Evolutionary conservation across 805 yeast species (phyloP), one percentile per base, ranked within the genome.

Genomic region (Candida sphagnicola): DNA sequence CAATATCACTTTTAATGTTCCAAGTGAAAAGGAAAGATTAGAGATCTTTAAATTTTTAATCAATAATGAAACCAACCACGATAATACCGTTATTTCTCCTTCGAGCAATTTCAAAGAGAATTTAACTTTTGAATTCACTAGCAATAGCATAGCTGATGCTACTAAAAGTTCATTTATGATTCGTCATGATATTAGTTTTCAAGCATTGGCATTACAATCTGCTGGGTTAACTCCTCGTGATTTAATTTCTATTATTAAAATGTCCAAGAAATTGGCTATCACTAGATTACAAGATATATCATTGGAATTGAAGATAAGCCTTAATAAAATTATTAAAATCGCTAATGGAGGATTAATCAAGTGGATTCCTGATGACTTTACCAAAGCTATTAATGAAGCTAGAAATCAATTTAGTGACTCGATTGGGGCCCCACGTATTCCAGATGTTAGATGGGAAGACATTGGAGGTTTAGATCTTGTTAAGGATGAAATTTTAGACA

Each of bases 371-470:
- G 70, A 59, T 3, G 90, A 85, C 53, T 78, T 85, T 53, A 82
- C 77, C 37, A 64, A 57, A 18, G 82, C 96, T 0, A 86, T 89
- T 37, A 77, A 80, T 40, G 81, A 75, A 40, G 96, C 97, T 0
- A 71, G 98, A 53, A 80, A 78, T 51, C 89, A 86, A 56, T 90
- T 84, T 59, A 84, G 95, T 50, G 96, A 88, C 47, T 85, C 96
- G 0, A 90, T 93, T 41, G 98, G 98, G 5, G 98, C 98, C 0
- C 99, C 99, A 12, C 72, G 88, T 45, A 91, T 93, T 45, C 99
- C 99, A 2, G 80, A 85, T 52, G 98, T 93, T 5, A 80, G 80
- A 44, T 93, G 99, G 99, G 93, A 85, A 46, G 99, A 93, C 59
- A 95, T 93, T 39, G 99, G 99, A 24, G 99, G 99, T 2, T 68